These are phyloP conservation scores for Colletotrichum falcatum DNA, from an alignment of 2,329 filamentous ascomycete genomes.

Conservation along the genomic window DNA sequence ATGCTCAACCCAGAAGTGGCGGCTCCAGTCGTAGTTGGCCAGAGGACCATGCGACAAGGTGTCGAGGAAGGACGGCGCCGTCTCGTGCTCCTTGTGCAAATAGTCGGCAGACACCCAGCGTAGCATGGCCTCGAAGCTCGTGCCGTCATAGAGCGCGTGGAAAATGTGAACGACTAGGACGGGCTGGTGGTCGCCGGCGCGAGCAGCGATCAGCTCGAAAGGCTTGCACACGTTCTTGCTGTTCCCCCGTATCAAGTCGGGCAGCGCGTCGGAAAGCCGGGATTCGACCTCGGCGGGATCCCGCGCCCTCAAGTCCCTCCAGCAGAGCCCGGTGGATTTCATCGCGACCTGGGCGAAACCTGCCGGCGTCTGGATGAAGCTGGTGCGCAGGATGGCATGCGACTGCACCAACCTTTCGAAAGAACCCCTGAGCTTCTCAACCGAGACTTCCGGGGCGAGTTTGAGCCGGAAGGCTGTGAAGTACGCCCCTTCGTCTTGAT, in stretches of 20 bases:
- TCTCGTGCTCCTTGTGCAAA: slow-evolving; percentile 43
- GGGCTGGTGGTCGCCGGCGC: slow-evolving; percentile 42
- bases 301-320: slow-evolving; percentile 52
- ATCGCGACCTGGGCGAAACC: slow-evolving; percentile 81
- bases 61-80: slow-evolving; percentile 71
- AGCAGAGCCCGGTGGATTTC: slow-evolving; percentile 56
- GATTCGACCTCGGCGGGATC: slow-evolving; percentile 48
- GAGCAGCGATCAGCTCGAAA: slow-evolving; percentile 61
- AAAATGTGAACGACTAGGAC: slow-evolving; percentile 78
- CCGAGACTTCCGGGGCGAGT: slow-evolving; percentile 60
- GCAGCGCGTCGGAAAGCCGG: slow-evolving; percentile 52
- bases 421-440: slow-evolving; percentile 62
- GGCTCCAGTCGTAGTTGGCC: slow-evolving; percentile 53
- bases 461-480: slow-evolving; percentile 80
- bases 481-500: slow-evolving; percentile 71
- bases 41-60: slow-evolving; percentile 79
- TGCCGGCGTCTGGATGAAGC: slow-evolving; percentile 78
- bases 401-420: slow-evolving; percentile 66
- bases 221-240: slow-evolving; percentile 61
- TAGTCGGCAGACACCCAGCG: slow-evolving; percentile 68
- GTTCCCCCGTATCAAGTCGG: slow-evolving; percentile 68
- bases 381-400: slow-evolving; percentile 77
- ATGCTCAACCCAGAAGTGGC: slow-evolving; percentile 75
- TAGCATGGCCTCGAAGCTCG: slow-evolving; percentile 78
- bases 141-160: slow-evolving; percentile 89